Conservation (phyloP, 176 grass and related monocot species). For the Saccharum officinarum region DNA sequence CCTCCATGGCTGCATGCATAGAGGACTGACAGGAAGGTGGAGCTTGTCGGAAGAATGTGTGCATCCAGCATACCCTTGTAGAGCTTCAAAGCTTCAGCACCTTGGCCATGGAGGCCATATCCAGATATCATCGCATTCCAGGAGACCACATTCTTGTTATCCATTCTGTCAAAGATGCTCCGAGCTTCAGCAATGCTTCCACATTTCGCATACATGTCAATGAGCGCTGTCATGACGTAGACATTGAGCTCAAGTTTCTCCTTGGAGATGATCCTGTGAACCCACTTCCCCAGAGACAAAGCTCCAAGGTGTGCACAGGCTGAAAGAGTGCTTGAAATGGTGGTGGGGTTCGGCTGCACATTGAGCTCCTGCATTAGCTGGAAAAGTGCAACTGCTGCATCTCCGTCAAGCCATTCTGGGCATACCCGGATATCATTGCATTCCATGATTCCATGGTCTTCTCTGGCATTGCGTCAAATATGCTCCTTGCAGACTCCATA, state of each 20-base stretch:
- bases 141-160: conserved; percentile 68
- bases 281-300: conserved; percentile 72
- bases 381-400: conserved; percentile 66
- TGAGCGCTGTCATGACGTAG: conserved; percentile 59
- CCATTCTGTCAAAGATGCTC: conserved; percentile 63
- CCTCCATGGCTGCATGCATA: conserved; percentile 86
- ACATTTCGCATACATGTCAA: conserved; percentile 87
- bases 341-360: conserved; percentile 67
- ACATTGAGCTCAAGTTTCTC: conserved; percentile 57
- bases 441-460: conserved; percentile 88
- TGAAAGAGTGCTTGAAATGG: conserved; percentile 63
- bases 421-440: conserved; percentile 79
- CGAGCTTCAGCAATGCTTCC: conserved; percentile 69
- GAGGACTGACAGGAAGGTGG: conserved; percentile 72
- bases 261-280: conserved; percentile 64
- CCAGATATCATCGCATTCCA: conserved; percentile 90
- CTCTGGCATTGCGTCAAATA: conserved; percentile 67
- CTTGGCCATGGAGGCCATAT: conserved; percentile 80
- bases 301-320: conserved; percentile 81
- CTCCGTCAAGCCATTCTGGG: conserved; percentile 63
- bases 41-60: conserved; percentile 50
- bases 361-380: conserved; percentile 67
- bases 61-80: conserved; percentile 60
- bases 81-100: conserved; percentile 62
- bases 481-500: conserved; percentile 60